phyloP scores from a whole-genome alignment of 1,139 yeast genomes.

The Candida sp. region DNA sequence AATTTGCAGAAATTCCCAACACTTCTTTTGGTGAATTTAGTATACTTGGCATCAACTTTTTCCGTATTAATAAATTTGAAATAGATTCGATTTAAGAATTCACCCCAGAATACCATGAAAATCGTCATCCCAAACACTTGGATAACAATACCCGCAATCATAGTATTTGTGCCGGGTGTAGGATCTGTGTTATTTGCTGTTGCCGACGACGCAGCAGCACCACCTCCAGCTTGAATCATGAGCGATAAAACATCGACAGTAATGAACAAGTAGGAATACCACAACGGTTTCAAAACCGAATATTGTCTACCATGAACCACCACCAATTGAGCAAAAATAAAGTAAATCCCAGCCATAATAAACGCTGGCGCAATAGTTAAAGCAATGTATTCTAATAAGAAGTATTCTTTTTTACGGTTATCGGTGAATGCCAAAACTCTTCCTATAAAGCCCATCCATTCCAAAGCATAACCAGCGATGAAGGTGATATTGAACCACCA shows the following conservation, averaged over 20 bases:
- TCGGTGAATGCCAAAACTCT: slow-evolving; percentile 45
- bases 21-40: slow-evolving; percentile 22
- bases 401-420: slow-evolving; percentile 38
- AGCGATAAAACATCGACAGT: slow-evolving; percentile 66
- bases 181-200: slow-evolving; percentile 33
- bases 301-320: slow-evolving; percentile 64
- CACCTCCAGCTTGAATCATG: slow-evolving; percentile 78
- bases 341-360: slow-evolving; percentile 85
- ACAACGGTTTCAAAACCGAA: slow-evolving; percentile 68
- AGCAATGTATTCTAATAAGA: slow-evolving; percentile 63
- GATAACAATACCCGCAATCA: slow-evolving; percentile 79
- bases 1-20: slow-evolving; percentile 25
- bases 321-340: slow-evolving; percentile 68
- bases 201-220: slow-evolving; percentile 66
- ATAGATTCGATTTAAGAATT: slow-evolving; percentile 47
- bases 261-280: slow-evolving; percentile 69
- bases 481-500: slow-evolving; percentile 29
- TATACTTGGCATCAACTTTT: slow-evolving; percentile 11
- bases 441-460: slow-evolving; percentile 66
- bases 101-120: slow-evolving; percentile 56
- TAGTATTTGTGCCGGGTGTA: slow-evolving; percentile 62
- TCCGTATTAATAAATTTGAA: slow-evolving; percentile 22
- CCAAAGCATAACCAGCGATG: slow-evolving; percentile 25
- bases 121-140: slow-evolving; percentile 75
- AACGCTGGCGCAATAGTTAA: slow-evolving; percentile 87